Base-by-base conservation (phyloP, 2,329 filamentous ascomycete genomes). In the Aspergillus sp. region DNA sequence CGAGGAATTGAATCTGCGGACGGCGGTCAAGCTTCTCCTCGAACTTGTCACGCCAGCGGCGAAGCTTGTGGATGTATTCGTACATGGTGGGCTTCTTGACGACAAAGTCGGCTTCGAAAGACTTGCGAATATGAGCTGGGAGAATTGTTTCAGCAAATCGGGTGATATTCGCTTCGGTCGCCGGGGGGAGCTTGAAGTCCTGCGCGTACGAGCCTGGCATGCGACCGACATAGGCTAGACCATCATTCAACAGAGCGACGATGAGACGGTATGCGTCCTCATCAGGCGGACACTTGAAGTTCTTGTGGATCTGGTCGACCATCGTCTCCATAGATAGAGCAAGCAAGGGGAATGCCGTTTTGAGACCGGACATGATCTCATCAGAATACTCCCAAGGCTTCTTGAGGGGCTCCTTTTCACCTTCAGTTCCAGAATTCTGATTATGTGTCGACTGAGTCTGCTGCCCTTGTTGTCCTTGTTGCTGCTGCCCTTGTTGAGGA, bases 291-390 rank as follows among this genome's bases (percentile, higher is more conserved):
- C 95, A 98, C 78, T 99, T 99, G 84, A 99, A 99, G 76, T 98
- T 89, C 81, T 98, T 98, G 74, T 95, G 90, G 58, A 99, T 96
- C 76, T 98, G 93, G 71, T 99, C 95, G 30, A 98, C 93, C 92
- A 98, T 99, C 0, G 93, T 96, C 78, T 99, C 95, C 95, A 99
- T 98, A 0, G 93, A 97, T 44, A 98, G 80, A 9, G 96, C 95
- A 66, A 99, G 84, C 17, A 99, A 83, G 22, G 95, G 95, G 81
- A 98, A 99, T 0, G 93, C 93, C 6, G 95, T 98, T 81, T 99
- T 98, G 54, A 99, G 86, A 30, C 92, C 90, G 34, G 92, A 90
- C 83, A 96, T 92, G 60, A 99, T 91, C 72, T 98, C 93, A 66
- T 99, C 95, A 0, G 92, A 93, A 67, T 96, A 88, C 71, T 99